phyloP scores from a whole-genome alignment of 305 asterid species.

The Solanum chacoense region DNA sequence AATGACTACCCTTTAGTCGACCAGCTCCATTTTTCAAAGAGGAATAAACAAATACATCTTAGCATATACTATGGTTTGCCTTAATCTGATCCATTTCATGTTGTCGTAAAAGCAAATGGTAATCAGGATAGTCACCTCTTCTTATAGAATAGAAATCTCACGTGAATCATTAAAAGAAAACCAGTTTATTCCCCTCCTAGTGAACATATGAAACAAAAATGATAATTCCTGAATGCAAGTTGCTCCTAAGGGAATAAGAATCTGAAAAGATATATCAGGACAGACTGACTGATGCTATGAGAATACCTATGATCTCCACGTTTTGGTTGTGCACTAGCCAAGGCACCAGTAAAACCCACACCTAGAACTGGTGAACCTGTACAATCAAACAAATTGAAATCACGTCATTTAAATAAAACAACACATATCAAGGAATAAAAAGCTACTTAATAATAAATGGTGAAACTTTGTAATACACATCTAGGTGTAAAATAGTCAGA shows the following conservation, averaged over 20 bases:
- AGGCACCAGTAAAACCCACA: constrained; percentile 82
- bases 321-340: constrained; percentile 64
- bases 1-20: neutral
- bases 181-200: neutral
- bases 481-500: neutral
- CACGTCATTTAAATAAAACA: neutral
- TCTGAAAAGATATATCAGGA: neutral
- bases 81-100: neutral
- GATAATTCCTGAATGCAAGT: neutral
- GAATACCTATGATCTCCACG: constrained; percentile 80
- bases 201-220: neutral
- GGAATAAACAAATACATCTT: neutral
- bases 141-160: neutral
- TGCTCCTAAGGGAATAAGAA: neutral
- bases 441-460: neutral
- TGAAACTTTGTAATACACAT: neutral
- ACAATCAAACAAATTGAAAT: neutral
- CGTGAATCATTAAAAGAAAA: neutral
- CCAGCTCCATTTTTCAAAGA: neutral
- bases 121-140: neutral
- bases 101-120: neutral
- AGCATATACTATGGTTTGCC: neutral
- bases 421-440: neutral
- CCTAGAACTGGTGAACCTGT: constrained; percentile 74
- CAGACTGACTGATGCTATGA: neutral